Conservation (phyloP, 495 filamentous ascomycete species). For the Xylaria cubensis region DNA sequence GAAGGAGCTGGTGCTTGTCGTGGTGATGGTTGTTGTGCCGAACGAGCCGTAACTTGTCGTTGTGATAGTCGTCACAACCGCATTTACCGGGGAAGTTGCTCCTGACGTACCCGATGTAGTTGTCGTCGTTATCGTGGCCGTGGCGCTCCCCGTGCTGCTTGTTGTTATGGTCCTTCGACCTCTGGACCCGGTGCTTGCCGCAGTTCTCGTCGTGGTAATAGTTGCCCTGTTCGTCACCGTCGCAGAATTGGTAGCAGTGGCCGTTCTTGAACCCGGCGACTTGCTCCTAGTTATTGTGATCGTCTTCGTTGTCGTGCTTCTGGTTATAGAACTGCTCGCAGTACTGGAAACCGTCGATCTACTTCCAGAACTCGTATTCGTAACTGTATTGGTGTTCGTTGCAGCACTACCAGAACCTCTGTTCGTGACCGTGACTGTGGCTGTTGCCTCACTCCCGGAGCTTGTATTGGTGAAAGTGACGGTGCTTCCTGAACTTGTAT, state of each 20-base stretch:
- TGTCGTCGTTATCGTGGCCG: neutral
- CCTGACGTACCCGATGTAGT: neutral
- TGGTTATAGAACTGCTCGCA: neutral
- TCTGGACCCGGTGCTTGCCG: neutral
- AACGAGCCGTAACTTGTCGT: constrained; percentile 10
- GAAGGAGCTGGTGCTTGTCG: neutral
- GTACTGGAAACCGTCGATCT: constrained; percentile 19
- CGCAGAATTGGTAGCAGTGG: neutral
- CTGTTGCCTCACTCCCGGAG: neutral
- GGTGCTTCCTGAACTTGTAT: too few species aligned
- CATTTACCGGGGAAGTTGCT: neutral
- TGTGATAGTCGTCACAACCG: constrained; percentile 18
- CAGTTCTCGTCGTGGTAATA: neutral
- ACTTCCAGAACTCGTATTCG: neutral
- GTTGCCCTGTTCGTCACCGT: neutral
- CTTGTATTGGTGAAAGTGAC: neutral
- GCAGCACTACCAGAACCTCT: neutral
- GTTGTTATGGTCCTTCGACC: neutral
- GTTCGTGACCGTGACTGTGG: constrained; percentile 11
- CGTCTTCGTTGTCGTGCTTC: constrained; percentile 27
- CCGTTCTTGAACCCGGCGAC: neutral
- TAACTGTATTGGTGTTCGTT: neutral
- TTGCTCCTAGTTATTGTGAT: neutral
- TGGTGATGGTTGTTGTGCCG: constrained; percentile 20
- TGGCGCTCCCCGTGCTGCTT: neutral